Evolutionary conservation across 441 rosid species (phyloP).

Genomic region (Erysimum cheiri): DNA sequence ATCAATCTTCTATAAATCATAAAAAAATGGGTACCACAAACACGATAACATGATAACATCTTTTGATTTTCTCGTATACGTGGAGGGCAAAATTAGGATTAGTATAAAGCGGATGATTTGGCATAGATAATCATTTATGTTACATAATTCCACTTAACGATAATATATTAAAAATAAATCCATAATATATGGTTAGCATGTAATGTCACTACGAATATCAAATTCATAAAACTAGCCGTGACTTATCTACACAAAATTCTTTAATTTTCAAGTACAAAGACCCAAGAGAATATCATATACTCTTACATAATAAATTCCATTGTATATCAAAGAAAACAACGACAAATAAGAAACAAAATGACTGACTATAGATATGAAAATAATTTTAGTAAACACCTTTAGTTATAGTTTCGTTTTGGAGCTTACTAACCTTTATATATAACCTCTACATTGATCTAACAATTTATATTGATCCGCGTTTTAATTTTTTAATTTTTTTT

Average conservation of each 20-base stretch:
- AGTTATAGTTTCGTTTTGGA: not conserved
- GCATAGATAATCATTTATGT: not conserved
- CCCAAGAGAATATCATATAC: not conserved
- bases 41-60: slow-evolving; percentile 27
- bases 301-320: slow-evolving; percentile 2
- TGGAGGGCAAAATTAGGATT: slow-evolving; percentile 7
- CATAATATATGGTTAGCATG: slow-evolving; percentile 31
- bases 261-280: not conserved
- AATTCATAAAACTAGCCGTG: slow-evolving; percentile 22
- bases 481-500: too few species aligned
- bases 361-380: not conserved
- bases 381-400: not conserved
- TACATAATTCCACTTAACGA: not conserved
- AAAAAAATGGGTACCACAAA: not conserved
- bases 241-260: slow-evolving; percentile 14
- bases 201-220: slow-evolving; percentile 30
- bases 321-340: not conserved
- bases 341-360: not conserved
- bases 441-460: too few species aligned
- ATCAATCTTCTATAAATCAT: not conserved
- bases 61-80: slow-evolving; percentile 4
- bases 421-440: not conserved
- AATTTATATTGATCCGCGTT: too few species aligned
- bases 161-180: not conserved
- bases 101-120: slow-evolving; percentile 9